phyloP scores from a whole-genome alignment of 2,329 filamentous ascomycete species.

The Trichoderma cornu-damae region DNA sequence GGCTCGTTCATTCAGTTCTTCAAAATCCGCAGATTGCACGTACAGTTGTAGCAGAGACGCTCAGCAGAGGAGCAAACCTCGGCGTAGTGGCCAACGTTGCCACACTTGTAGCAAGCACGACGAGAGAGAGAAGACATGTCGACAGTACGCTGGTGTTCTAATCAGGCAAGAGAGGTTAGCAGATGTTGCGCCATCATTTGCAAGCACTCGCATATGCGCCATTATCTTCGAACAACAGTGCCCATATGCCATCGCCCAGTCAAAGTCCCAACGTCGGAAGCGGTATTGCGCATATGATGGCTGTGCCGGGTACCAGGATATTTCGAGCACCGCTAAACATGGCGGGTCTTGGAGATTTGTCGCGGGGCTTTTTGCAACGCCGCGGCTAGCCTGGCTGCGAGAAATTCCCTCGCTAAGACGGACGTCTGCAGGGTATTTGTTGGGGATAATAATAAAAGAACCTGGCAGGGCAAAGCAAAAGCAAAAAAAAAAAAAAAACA shows the following conservation, averaged over 20 bases:
- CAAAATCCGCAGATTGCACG: constrained; percentile 31
- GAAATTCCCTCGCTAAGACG: constrained; percentile 15
- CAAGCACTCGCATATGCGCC: background rate
- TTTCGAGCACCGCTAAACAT: background rate
- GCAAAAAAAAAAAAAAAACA: too few relatives aligned
- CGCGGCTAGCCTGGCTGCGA: background rate
- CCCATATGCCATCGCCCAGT: background rate
- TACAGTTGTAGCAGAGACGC: constrained; percentile 99
- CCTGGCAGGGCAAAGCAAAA: background rate
- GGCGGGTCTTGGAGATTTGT: constrained; percentile 12
- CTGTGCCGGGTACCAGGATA: background rate
- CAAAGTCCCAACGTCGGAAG: background rate
- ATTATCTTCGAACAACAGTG: background rate
- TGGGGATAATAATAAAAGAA: background rate
- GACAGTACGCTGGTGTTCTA: constrained; percentile 22
- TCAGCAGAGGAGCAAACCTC: constrained; percentile 98
- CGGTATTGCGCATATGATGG: background rate
- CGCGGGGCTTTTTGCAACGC: constrained; percentile 12
- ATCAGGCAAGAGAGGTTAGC: constrained; percentile 43
- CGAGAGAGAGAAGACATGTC: constrained; percentile 75
- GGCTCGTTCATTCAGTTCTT: background rate
- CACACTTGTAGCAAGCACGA: constrained; percentile 78
- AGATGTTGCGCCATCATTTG: background rate
- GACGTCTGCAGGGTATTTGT: background rate
- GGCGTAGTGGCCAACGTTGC: constrained; percentile 73